Percentiles rank a stretch among this genome's conserved stretches.
Evolutionary conservation across 495 filamentous ascomycete genomes (phyloP).

Genomic region (Penicillium cinerascens): DNA sequence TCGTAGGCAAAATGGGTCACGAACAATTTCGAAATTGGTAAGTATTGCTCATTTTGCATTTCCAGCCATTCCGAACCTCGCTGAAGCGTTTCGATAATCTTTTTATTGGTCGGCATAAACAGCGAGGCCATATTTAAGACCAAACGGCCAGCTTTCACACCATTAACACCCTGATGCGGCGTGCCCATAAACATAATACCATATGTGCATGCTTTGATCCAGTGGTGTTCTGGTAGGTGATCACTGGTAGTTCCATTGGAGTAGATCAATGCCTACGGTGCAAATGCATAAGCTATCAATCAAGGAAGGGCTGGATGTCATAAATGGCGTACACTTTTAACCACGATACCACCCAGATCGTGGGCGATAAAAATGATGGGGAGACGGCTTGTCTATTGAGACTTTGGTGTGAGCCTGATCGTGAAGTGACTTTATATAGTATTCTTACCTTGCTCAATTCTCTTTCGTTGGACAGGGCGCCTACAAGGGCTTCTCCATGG

Average conservation of each 20-base stretch:
- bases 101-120: background rate
- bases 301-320: background rate
- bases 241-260: background rate
- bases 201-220: background rate
- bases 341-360: background rate
- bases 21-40: background rate
- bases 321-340: background rate
- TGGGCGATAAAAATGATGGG: background rate
- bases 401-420: too few relatives aligned
- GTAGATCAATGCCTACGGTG: background rate
- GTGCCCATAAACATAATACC: background rate
- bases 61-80: background rate
- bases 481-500: background rate
- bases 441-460: background rate
- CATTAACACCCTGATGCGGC: background rate
- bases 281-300: background rate
- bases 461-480: background rate
- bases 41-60: background rate
- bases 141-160: background rate
- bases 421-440: too few relatives aligned
- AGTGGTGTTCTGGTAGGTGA: background rate
- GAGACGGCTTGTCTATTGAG: background rate
- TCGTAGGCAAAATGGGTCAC: background rate
- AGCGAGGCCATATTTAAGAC: background rate
- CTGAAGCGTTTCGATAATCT: background rate